Percentiles rank a stretch among this genome's conserved stretches.
Evolutionary conservation across 768 basidiomycete genomes (phyloP).

Genomic region (Xerocomellus dryophilus): DNA sequence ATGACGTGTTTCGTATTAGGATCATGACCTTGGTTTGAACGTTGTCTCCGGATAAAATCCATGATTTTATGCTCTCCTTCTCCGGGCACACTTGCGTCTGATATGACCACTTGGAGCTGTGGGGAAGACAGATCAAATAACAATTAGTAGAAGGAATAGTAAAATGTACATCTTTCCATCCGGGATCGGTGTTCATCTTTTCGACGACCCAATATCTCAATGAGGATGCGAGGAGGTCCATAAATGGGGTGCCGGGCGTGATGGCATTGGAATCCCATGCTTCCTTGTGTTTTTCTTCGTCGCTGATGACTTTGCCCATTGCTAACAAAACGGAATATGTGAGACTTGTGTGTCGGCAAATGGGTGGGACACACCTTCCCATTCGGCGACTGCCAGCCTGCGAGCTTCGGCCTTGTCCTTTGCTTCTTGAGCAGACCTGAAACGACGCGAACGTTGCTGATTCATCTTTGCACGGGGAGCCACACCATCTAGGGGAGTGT

Average conservation of each 20-base stretch:
- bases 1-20: constrained; percentile 96
- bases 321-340: constrained; percentile 42
- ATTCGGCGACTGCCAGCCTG: constrained; percentile 75
- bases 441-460: constrained; percentile 95
- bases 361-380: constrained; percentile 61
- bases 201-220: constrained; percentile 95
- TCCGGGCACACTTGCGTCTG: constrained; percentile 94
- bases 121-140: not conserved
- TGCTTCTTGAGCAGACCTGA: constrained; percentile 92
- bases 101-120: constrained; percentile 93
- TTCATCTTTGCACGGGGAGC: constrained; percentile 99
- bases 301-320: constrained; percentile 86
- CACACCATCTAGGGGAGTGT: constrained; percentile 70
- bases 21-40: constrained; percentile 84
- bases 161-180: constrained; percentile 81
- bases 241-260: constrained; percentile 98
- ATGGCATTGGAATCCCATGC: constrained; percentile 99
- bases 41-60: constrained; percentile 93
- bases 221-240: constrained; percentile 85
- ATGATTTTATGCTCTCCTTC: constrained; percentile 99
- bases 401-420: constrained; percentile 89
- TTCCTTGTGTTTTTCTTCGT: constrained; percentile 80
- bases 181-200: constrained; percentile 92
- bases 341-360: not conserved
- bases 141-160: not conserved